Conservation (phyloP, 768 basidiomycete genomes). For the Suillus cothurnatus region DNA sequence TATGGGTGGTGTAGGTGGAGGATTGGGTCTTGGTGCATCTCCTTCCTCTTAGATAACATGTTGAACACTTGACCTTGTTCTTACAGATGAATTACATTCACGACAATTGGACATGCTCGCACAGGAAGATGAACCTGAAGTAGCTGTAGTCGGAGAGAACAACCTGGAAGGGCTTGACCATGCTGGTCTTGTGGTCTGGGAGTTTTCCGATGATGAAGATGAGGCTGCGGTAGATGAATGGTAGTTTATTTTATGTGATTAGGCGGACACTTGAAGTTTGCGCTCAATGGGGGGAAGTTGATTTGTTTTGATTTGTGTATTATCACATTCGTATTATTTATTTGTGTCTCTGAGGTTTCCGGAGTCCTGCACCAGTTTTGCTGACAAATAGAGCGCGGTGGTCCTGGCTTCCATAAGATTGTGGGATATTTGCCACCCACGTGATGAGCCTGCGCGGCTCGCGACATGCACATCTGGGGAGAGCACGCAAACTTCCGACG, state of each 20-base stretch:
- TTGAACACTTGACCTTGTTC: neutral
- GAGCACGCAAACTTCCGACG: no score
- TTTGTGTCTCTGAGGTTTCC: neutral
- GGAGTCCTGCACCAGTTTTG: neutral
- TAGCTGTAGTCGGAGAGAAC: neutral
- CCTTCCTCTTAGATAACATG: neutral
- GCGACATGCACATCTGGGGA: no score
- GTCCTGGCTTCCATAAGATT: neutral
- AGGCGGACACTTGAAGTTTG: neutral
- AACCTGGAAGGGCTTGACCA: neutral
- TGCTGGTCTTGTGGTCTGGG: slow-evolving; percentile 5
- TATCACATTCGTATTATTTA: no score
- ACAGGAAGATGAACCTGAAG: neutral
- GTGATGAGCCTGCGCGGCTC: no score
- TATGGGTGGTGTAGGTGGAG: slow-evolving; percentile 4
- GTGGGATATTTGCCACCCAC: no score
- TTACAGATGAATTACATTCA: neutral
- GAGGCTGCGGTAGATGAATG: neutral
- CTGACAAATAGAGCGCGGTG: neutral
- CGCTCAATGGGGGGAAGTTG: no score
- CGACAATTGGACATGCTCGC: neutral
- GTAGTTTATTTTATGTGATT: neutral
- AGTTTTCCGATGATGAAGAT: neutral
- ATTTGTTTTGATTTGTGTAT: no score
- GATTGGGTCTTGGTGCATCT: neutral